Percentiles rank a stretch among this genome's conserved stretches.
These are phyloP conservation scores for Ceratocystis eucalypticola DNA, from an alignment of 2,329 filamentous ascomycete genomes.

Conservation along the genomic window DNA sequence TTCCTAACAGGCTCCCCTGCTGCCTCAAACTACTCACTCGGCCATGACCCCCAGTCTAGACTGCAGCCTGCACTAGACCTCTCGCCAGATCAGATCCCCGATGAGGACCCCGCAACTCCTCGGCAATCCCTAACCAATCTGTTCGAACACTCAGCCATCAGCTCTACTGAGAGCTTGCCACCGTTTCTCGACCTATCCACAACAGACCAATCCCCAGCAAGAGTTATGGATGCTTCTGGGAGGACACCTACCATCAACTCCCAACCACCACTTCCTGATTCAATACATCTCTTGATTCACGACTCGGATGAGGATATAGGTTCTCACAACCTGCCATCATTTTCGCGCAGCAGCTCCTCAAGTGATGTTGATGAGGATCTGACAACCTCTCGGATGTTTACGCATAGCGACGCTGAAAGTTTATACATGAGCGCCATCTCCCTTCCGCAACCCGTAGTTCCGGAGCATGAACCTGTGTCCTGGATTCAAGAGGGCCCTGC, in stretches of 20 bases:
- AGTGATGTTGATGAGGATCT: conserved; percentile 36
- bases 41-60: background rate
- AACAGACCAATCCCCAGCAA: background rate
- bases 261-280: conserved; percentile 7
- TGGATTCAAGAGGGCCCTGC: background rate
- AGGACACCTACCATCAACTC: background rate
- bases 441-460: conserved; percentile 26
- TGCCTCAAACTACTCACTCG: conserved; percentile 12
- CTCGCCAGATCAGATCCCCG: background rate
- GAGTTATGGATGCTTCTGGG: background rate
- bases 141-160: background rate
- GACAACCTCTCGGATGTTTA: conserved; percentile 55
- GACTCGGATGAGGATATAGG: conserved; percentile 8
- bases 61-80: background rate
- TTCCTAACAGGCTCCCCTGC: conserved; percentile 19
- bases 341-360: conserved; percentile 15
- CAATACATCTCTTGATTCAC: conserved; percentile 7
- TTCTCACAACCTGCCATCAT: background rate
- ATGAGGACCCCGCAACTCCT: conserved; percentile 15
- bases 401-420: conserved; percentile 68
- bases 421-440: conserved; percentile 73
- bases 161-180: conserved; percentile 12
- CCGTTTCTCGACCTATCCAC: conserved; percentile 8
- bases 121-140: conserved; percentile 13
- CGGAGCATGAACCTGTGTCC: background rate